phyloP scores from a whole-genome alignment of 164 flowering plant species.

The Buxus sempervirens region DNA sequence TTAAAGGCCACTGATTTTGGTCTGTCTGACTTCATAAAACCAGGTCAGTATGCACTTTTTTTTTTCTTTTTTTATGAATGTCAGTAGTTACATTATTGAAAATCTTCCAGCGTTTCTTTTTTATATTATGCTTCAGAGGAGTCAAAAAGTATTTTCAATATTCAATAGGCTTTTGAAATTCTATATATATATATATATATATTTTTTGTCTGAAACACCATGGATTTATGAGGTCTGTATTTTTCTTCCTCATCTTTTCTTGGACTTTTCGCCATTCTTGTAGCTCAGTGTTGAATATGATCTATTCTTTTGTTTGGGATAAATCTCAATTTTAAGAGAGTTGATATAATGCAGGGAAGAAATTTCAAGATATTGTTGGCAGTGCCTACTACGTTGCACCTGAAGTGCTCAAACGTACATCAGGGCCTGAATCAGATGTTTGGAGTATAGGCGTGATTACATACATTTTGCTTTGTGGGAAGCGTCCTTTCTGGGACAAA shows the following conservation, averaged over 20 bases:
- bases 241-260: background rate
- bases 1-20: constrained; percentile 90
- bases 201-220: background rate
- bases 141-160: background rate
- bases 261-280: background rate
- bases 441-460: constrained; percentile 99
- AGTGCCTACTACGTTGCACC: constrained; percentile 99
- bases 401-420: constrained; percentile 87
- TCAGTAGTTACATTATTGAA: background rate
- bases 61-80: too few relatives aligned
- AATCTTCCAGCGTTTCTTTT: background rate
- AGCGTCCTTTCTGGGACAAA: constrained; percentile 99
- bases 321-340: background rate
- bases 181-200: too few relatives aligned
- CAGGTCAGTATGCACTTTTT: constrained; percentile 71
- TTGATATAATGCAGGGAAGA: constrained; percentile 55
- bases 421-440: constrained; percentile 99
- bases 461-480: constrained; percentile 94
- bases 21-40: constrained; percentile 89
- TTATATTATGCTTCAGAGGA: background rate
- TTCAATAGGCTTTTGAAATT: background rate
- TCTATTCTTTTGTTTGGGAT: background rate
- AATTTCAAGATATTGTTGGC: constrained; percentile 87
- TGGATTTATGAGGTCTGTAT: background rate
- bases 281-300: background rate